A percentile compares a stretch with the other conserved stretches of the same genome.
These are phyloP conservation scores for Monosporascus sp. DNA, from an alignment of 2,329 filamentous ascomycete genomes.

Conservation along the genomic window DNA sequence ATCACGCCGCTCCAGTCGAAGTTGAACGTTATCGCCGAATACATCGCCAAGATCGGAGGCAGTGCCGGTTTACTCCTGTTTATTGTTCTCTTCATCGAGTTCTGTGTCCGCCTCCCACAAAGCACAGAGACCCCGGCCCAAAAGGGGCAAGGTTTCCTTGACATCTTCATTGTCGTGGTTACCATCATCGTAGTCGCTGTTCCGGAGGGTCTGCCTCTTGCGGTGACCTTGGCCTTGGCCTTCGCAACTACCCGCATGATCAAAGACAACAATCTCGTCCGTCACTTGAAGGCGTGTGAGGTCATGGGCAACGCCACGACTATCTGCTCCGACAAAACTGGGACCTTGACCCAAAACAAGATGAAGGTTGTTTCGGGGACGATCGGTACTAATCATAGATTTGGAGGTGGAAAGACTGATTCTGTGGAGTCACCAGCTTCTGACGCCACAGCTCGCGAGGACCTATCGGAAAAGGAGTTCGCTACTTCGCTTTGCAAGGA, in stretches of 20 bases:
- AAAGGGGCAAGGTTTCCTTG: constrained; percentile 74
- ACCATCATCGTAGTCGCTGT: constrained; percentile 78
- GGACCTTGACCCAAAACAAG: constrained; percentile 63
- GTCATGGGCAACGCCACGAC: constrained; percentile 76
- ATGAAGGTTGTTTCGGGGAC: constrained; percentile 62
- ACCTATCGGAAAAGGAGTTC: constrained; percentile 42
- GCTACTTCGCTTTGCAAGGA: constrained; percentile 38
- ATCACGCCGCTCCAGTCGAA: constrained; percentile 74
- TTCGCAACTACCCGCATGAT: constrained; percentile 75
- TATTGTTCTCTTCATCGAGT: constrained; percentile 80
- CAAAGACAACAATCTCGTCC: constrained; percentile 71
- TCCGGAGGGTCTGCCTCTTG: constrained; percentile 70
- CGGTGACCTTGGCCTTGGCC: constrained; percentile 71
- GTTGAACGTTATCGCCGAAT: constrained; percentile 68
- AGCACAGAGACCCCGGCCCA: constrained; percentile 53
- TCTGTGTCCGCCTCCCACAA: constrained; percentile 62
- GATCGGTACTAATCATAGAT: constrained; percentile 50
- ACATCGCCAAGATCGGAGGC: constrained; percentile 73
- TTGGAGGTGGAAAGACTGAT: constrained; percentile 36
- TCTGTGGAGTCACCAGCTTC: constrained; percentile 11
- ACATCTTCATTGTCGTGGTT: constrained; percentile 73
- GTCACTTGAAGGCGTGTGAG: constrained; percentile 71
- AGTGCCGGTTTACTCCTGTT: constrained; percentile 75
- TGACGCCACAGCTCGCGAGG: constrained; percentile 11
- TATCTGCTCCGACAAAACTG: constrained; percentile 65